Base-by-base conservation (phyloP, 257 asterid species). In the Capsicum baccatum region DNA sequence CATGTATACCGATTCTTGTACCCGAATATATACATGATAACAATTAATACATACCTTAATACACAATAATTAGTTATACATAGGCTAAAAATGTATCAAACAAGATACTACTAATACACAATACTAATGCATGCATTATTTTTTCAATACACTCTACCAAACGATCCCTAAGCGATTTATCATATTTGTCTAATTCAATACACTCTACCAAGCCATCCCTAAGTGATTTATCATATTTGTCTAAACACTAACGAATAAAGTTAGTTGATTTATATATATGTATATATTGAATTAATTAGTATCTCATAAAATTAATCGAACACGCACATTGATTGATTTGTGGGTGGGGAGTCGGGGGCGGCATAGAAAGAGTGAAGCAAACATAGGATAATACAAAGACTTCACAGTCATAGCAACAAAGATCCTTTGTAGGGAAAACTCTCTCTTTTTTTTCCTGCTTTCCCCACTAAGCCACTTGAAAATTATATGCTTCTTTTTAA, bases 391-490 rank as follows among this genome's bases (percentile, higher is more conserved):
- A 70, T 88, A 89, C 93, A 87, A 88, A 85, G 74, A 85, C 52
- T 58, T 90, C 89, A 64, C 83, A 68, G 14, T 88, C 91, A 82
- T 35, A 83, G 84, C 83, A 79, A 59, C 66, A 84, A 79, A 73
- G 81, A 84, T 84, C 79, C 64, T 85, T 83, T 85, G 88, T 85
- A 39, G 83, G 87, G 85, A 64, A 84, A 84, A 83, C 37, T 10
- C 87, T 33, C 35, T 9, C 9, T 3, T 39, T 68, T 47, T 79
- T 74, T 26, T 26, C 33, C 67, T 79, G n/a, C 83, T n/a, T 79
- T 88, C 86, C 64, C 85, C 84, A 83, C 89, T 15, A 83, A 79
- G 83, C 89, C 94, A 84, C 91, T 85, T 67, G 85, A 80, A 87
- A 85, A 57, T 1, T 54, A 74, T 47, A 79, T 79, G 78, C 15